phyloP scores from a whole-genome alignment of 257 asterid genomes.

The Solanum habrochaites region DNA sequence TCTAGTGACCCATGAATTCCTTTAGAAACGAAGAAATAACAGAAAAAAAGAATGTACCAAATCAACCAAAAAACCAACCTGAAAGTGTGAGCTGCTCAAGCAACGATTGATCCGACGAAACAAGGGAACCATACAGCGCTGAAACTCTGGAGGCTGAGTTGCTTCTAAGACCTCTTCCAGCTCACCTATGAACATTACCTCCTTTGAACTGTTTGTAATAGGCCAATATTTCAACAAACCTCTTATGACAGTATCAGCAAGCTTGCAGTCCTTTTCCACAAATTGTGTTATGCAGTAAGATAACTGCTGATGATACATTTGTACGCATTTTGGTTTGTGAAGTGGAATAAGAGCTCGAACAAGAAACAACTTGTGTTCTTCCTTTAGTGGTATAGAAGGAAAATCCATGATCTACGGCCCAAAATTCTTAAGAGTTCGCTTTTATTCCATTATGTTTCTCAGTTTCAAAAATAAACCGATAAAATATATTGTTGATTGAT shows the following conservation, averaged over 20 bases:
- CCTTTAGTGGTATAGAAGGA: conserved; percentile 83
- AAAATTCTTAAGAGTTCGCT: conserved; percentile 85
- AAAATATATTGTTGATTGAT: conserved; percentile 69
- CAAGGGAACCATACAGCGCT: conserved; percentile 38
- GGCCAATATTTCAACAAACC: conserved; percentile 42
- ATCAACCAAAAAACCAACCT: conserved; percentile 13
- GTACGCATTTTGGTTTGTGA: conserved; percentile 42
- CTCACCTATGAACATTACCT: conserved; percentile 35
- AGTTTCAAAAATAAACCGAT: conserved; percentile 72
- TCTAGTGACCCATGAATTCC: neutral
- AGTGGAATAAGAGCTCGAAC: conserved; percentile 84
- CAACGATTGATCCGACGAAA: conserved; percentile 29
- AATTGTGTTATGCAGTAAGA: conserved; percentile 39
- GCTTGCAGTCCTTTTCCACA: conserved; percentile 39
- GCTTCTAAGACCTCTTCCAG: conserved; percentile 36
- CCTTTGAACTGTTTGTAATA: conserved; percentile 32
- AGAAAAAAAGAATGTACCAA: neutral
- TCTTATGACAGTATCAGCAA: conserved; percentile 32
- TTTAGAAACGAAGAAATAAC: neutral
- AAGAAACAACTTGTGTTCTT: conserved; percentile 87
- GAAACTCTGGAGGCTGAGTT: conserved; percentile 34
- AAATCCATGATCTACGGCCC: conserved; percentile 92
- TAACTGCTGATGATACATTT: conserved; percentile 38
- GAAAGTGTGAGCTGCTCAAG: conserved; percentile 36
- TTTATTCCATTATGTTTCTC: conserved; percentile 85